Percentiles rank a stretch among this genome's conserved stretches.
phyloP scores from a whole-genome alignment of 31 red algal genomes.

The Bonnemaisonia californica region DNA sequence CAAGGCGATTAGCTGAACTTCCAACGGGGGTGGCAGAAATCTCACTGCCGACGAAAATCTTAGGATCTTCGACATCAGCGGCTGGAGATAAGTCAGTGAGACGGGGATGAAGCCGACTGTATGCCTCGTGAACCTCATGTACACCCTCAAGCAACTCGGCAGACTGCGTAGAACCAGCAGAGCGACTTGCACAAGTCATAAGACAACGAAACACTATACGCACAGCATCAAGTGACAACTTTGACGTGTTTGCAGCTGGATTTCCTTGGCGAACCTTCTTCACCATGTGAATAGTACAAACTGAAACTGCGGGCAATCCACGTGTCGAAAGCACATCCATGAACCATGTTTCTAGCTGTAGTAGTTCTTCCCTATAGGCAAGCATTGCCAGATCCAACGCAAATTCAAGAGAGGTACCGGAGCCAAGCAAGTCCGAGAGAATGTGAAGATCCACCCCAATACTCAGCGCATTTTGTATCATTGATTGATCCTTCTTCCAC shows the following conservation, averaged over 20 bases:
- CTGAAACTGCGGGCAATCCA: conserved; percentile 55
- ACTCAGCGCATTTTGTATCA: conserved; percentile 50
- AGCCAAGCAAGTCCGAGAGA: conserved; percentile 61
- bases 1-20: not conserved
- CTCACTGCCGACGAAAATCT: conserved; percentile 45
- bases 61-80: conserved; percentile 43
- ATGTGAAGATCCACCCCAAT: conserved; percentile 77
- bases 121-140: conserved; percentile 45
- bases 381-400: conserved; percentile 88
- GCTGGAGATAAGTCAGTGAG: conserved; percentile 43
- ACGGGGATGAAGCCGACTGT: conserved; percentile 28
- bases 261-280: conserved; percentile 48
- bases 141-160: conserved; percentile 47
- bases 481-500: conserved; percentile 66
- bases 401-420: conserved; percentile 61
- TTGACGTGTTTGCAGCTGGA: not conserved
- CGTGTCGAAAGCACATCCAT: conserved; percentile 61
- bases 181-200: conserved; percentile 29
- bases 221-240: conserved; percentile 46
- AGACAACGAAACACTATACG: conserved; percentile 68
- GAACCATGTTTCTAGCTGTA: conserved; percentile 86
- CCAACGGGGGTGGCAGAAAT: not conserved
- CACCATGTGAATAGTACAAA: conserved; percentile 56
- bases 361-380: conserved; percentile 67
- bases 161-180: conserved; percentile 12